Conservation (phyloP, 345 rosid species). For the Mallotus nudiflorus region DNA sequence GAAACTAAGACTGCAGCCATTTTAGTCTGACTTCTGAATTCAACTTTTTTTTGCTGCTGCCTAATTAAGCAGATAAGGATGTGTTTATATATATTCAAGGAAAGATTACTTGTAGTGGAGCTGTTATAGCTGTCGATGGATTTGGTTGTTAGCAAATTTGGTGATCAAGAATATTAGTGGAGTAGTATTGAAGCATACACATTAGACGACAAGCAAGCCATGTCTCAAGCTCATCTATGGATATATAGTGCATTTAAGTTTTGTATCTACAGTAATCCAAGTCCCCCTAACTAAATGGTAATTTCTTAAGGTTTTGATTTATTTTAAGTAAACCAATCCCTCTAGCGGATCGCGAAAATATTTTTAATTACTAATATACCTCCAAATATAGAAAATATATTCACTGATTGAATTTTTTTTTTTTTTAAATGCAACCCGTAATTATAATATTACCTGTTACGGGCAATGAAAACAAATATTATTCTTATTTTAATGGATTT, state of each 20-base stretch:
- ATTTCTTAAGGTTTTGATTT: background rate
- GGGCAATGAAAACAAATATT: no score
- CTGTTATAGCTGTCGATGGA: slow-evolving; percentile 29
- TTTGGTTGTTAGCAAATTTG: slow-evolving; percentile 61
- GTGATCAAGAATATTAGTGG: slow-evolving; percentile 51
- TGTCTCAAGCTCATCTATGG: background rate
- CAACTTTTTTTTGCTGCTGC: background rate
- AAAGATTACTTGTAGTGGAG: slow-evolving; percentile 30
- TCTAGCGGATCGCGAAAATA: no score
- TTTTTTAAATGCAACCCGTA: no score
- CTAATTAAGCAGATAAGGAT: slow-evolving; percentile 1
- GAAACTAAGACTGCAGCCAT: slow-evolving; percentile 33
- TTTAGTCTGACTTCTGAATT: background rate
- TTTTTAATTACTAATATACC: no score
- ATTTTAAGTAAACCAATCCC: no score
- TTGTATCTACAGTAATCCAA: no score
- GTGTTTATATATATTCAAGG: slow-evolving; percentile 22
- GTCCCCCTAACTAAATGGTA: no score
- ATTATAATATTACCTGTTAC: no score
- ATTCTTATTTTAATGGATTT: no score
- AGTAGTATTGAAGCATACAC: slow-evolving; percentile 44
- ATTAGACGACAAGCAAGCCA: background rate
- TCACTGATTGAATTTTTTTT: no score
- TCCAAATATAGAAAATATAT: no score
- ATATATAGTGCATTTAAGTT: no score